A percentile compares a stretch with the other conserved stretches of the same genome.
phyloP scores from a whole-genome alignment of 495 filamentous ascomycete species.

The Opeltia flavorubescens region DNA sequence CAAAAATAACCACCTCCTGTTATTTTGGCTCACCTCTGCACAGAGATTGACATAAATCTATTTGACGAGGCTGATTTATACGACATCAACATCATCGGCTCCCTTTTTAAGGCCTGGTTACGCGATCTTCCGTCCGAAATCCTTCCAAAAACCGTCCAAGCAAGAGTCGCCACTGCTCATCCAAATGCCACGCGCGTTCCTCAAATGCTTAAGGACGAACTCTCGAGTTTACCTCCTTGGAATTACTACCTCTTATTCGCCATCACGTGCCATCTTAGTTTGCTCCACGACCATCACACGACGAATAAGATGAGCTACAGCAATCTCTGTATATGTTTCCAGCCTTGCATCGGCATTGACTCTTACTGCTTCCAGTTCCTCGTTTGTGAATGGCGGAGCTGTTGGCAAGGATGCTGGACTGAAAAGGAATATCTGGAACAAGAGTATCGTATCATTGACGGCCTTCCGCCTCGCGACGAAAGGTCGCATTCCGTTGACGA shows the following conservation, averaged over 20 bases:
- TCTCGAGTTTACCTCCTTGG: slow-evolving; percentile 78
- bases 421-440: slow-evolving; percentile 63
- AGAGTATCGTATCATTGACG: slow-evolving; percentile 49
- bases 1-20: background rate
- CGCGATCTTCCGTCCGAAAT: slow-evolving; percentile 87
- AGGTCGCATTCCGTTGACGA: slow-evolving; percentile 14
- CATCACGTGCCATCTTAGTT: slow-evolving; percentile 82
- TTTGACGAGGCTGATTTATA: slow-evolving; percentile 73
- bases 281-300: slow-evolving; percentile 70
- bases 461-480: slow-evolving; percentile 10
- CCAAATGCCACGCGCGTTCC: slow-evolving; percentile 62
- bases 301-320: slow-evolving; percentile 92
- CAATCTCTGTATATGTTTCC: slow-evolving; percentile 88
- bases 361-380: slow-evolving; percentile 81
- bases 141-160: slow-evolving; percentile 66
- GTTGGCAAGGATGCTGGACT: slow-evolving; percentile 92
- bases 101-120: slow-evolving; percentile 85
- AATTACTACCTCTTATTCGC: slow-evolving; percentile 95
- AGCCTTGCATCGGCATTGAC: slow-evolving; percentile 87
- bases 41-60: slow-evolving; percentile 72
- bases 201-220: slow-evolving; percentile 70
- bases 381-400: slow-evolving; percentile 82
- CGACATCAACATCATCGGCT: slow-evolving; percentile 87
- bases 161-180: slow-evolving; percentile 58
- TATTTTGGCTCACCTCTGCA: background rate